phyloP scores from a whole-genome alignment of 1,139 yeast genomes.

The Kurtzmaniella quercitrusa region DNA sequence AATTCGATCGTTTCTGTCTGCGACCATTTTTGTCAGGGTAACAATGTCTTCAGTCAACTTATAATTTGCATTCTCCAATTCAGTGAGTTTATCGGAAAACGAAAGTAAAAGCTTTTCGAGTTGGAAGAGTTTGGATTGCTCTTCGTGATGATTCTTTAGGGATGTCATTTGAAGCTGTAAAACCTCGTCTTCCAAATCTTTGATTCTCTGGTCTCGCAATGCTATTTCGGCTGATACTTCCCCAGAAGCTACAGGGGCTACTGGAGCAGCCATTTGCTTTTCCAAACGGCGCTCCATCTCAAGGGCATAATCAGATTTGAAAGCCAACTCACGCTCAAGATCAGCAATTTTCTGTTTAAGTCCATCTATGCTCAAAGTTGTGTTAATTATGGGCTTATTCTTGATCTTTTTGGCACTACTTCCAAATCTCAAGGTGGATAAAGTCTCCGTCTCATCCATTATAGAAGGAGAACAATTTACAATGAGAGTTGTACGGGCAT shows the following conservation, averaged over 20 bases:
- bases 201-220: constrained; percentile 30
- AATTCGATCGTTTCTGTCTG: constrained; percentile 57
- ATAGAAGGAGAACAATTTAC: constrained; percentile 74
- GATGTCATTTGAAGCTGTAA: constrained; percentile 33
- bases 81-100: constrained; percentile 35
- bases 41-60: constrained; percentile 43
- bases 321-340: constrained; percentile 32
- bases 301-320: constrained; percentile 38
- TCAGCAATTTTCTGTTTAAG: constrained; percentile 46
- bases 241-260: not conserved
- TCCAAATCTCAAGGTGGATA: constrained; percentile 79
- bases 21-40: constrained; percentile 56
- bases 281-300: constrained; percentile 50
- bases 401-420: constrained; percentile 69
- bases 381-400: constrained; percentile 65
- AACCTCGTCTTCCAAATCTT: constrained; percentile 34
- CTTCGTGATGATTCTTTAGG: constrained; percentile 39
- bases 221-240: constrained; percentile 20
- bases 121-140: constrained; percentile 36
- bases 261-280: not conserved
- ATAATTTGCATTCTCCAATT: constrained; percentile 35
- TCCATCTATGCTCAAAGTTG: constrained; percentile 59
- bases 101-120: constrained; percentile 37
- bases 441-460: constrained; percentile 60
- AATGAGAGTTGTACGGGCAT: constrained; percentile 74